Percentiles rank a stretch among this genome's conserved stretches.
Conservation (phyloP, 2,329 filamentous ascomycete species). For the Ceratocystis cubensis region DNA sequence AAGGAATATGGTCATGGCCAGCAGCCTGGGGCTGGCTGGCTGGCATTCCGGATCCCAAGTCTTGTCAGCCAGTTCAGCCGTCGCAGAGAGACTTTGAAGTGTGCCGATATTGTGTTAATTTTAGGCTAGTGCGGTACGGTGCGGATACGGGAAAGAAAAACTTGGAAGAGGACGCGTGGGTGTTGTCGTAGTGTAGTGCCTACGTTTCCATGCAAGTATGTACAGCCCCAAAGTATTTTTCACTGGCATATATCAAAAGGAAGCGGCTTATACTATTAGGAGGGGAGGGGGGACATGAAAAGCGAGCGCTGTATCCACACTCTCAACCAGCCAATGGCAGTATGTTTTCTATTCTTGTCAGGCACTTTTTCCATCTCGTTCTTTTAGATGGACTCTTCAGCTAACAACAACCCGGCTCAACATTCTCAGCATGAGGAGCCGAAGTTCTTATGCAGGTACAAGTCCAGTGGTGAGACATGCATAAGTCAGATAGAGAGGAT, state of each 20-base stretch:
- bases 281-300: neutral
- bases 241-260: neutral
- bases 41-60: neutral
- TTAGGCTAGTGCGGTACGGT: neutral
- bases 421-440: constrained; percentile 6
- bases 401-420: neutral
- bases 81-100: neutral
- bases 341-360: neutral
- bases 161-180: neutral
- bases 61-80: neutral
- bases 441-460: constrained; percentile 10
- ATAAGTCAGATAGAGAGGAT: neutral
- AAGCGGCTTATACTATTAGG: neutral
- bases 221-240: neutral
- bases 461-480: neutral
- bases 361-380: neutral
- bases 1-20: no score
- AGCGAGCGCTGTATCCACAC: neutral
- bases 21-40: neutral
- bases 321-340: neutral
- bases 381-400: neutral
- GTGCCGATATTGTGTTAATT: neutral
- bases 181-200: neutral
- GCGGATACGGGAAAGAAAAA: neutral
- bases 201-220: neutral